These are phyloP conservation scores for Ceratobasidium theobromae DNA, from an alignment of 1,284 basidiomycete genomes.

Conservation along the genomic window DNA sequence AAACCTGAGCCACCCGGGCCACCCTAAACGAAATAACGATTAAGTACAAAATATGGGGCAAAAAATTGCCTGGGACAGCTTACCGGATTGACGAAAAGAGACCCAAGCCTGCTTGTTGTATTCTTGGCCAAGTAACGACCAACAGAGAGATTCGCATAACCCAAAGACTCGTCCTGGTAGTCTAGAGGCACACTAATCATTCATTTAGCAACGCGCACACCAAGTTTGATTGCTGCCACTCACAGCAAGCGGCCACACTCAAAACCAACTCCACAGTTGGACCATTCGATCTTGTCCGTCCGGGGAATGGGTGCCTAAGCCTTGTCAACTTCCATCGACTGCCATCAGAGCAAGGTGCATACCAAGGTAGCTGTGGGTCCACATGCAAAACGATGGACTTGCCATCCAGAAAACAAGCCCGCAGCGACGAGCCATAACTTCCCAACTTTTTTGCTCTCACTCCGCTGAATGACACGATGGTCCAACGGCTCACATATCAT, in stretches of 20 bases:
- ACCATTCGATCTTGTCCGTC: conserved; percentile 24
- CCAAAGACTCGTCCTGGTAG: conserved; percentile 19
- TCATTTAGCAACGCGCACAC: neutral
- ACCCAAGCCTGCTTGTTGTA: conserved; percentile 27
- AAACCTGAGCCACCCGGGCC: conserved; percentile 37
- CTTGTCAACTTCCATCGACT: neutral
- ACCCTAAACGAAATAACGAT: neutral
- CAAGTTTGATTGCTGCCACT: neutral
- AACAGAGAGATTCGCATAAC: conserved; percentile 28
- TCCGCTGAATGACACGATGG: neutral
- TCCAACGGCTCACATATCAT: neutral
- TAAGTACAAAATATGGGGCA: neutral
- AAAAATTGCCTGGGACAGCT: neutral
- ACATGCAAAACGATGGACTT: neutral
- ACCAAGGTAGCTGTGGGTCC: neutral
- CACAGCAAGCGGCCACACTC: conserved; percentile 31
- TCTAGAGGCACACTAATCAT: conserved; percentile 31
- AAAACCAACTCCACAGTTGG: conserved; percentile 13
- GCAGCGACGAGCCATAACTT: neutral
- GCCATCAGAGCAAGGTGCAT: neutral
- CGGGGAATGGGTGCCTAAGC: neutral
- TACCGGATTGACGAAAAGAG: conserved; percentile 35
- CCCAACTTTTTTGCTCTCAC: neutral
- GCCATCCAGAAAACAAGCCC: neutral
- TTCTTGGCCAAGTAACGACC: conserved; percentile 33